Evolutionary conservation across 2,329 filamentous ascomycete species (phyloP).

Genomic region (Alternaria consortialis): DNA sequence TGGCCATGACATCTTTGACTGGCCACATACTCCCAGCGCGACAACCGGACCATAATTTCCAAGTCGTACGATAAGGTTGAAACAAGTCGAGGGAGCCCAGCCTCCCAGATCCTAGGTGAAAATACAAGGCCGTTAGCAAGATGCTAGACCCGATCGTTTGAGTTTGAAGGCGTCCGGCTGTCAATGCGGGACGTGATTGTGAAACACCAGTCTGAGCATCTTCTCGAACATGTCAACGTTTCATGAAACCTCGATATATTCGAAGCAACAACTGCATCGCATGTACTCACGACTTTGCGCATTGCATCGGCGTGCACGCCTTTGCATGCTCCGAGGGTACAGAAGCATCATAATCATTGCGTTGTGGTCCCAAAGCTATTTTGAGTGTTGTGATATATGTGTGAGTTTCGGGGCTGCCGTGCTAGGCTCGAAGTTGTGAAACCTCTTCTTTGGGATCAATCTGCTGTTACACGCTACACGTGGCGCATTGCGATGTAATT

Average conservation of each 20-base stretch:
- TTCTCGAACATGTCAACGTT: conserved; percentile 35
- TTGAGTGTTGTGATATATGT: neutral
- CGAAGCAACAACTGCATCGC: conserved; percentile 17
- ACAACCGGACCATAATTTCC: neutral
- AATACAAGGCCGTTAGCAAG: conserved; percentile 5
- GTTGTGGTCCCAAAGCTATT: conserved; percentile 1
- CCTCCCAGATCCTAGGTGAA: conserved; percentile 2
- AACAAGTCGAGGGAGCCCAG: conserved; percentile 7
- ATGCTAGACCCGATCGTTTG: conserved; percentile 3
- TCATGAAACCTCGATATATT: conserved; percentile 31
- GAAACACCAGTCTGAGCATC: conserved; percentile 32
- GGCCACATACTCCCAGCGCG: conserved; percentile 9
- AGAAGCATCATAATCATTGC: conserved; percentile 1
- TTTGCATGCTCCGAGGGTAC: conserved; percentile 7
- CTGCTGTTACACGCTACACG: conserved; percentile 27
- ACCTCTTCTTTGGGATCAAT: conserved; percentile 15
- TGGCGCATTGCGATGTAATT: conserved; percentile 20
- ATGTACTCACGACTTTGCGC: conserved; percentile 1
- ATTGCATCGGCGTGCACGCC: neutral
- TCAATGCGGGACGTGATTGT: conserved; percentile 21
- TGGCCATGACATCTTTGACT: conserved; percentile 21
- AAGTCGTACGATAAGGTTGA: conserved; percentile 11
- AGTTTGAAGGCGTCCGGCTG: conserved; percentile 10
- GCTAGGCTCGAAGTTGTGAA: conserved; percentile 26
- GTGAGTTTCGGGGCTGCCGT: conserved; percentile 16